Base-by-base conservation (phyloP, 257 asterid species). In the Ligustrum vulgare region DNA sequence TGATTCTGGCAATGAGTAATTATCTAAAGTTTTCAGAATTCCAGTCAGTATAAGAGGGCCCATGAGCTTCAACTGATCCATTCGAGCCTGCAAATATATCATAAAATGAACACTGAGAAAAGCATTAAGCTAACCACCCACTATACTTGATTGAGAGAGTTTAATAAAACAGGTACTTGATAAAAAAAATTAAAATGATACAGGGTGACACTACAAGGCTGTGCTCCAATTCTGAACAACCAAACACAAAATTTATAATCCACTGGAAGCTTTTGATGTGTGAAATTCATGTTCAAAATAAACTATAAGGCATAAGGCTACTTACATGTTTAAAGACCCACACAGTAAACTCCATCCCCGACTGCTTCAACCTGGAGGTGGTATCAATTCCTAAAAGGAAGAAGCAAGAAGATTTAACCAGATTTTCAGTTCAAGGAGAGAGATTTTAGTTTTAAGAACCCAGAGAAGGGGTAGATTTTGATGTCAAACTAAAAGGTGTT, bases 291-390 rank as follows among this genome's bases (percentile, higher is more conserved):
- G 67, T 65, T 63, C 39, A 65, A 74, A 58, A 75, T 18, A 56
- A 49, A 79, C 69, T 37, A 58, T 56, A 66, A 72, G 51, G 11
- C 47, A 70, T 34, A 63, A 75, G 64, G 64, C 60, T 31, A 76
- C 98, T 88, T 84, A 94, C 99, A 86, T 94, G 98, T 87, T 94
- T 94, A 86, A 94, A 94, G 84, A 94, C 99, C 99, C 99, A 94
- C 45, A 94, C 98, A 60, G 96, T 83, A 77, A 94, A 94, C 91
- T 94, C 99, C 99, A 94, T 92, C 65, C 99, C 98, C 87, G 86
- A 78, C 83, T 94, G 99, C 89, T 88, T 94, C 88, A 92, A 84
- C 91, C 97, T 92, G 87, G 98, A 84, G 62, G 96, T 85, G 69
- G 99, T 82, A 82, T 91, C 94, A 73, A n/a, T 76, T 82, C 98